A percentile compares a stretch with the other conserved stretches of the same genome.
phyloP scores from a whole-genome alignment of 208 protist species.

The Endotrypanum monterogeii region DNA sequence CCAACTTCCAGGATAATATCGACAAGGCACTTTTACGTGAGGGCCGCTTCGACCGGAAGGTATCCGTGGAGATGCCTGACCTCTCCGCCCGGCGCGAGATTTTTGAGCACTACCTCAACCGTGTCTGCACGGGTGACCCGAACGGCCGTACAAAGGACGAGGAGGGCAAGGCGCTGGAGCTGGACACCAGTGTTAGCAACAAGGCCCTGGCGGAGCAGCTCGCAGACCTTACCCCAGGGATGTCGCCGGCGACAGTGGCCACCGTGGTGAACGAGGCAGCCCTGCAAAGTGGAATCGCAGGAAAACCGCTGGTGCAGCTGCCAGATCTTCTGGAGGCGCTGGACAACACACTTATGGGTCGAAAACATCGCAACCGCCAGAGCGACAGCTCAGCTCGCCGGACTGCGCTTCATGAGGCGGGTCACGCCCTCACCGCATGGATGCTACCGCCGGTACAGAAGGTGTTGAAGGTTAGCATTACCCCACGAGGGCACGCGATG shows the following conservation, averaged over 20 bases:
- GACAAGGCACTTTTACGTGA: slow-evolving; percentile 92
- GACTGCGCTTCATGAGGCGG: slow-evolving; percentile 79
- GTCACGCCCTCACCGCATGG: slow-evolving; percentile 78
- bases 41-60: slow-evolving; percentile 90
- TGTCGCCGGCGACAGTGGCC: slow-evolving; percentile 95
- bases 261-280: slow-evolving; percentile 98
- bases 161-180: slow-evolving; percentile 49
- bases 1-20: slow-evolving; percentile 96
- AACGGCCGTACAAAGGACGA: slow-evolving; percentile 65
- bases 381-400: slow-evolving; percentile 55
- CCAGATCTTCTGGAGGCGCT: slow-evolving; percentile 73
- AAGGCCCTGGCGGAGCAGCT: slow-evolving; percentile 42
- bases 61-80: slow-evolving; percentile 89
- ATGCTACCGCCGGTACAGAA: slow-evolving; percentile 70
- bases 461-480: slow-evolving; percentile 87
- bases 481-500: slow-evolving; percentile 79
- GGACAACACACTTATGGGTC: slow-evolving; percentile 84
- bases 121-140: slow-evolving; percentile 81
- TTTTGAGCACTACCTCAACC: slow-evolving; percentile 85
- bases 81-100: slow-evolving; percentile 71
- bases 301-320: slow-evolving; percentile 74
- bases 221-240: slow-evolving; percentile 86
- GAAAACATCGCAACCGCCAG: slow-evolving; percentile 83
- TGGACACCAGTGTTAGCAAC: slow-evolving; percentile 65
- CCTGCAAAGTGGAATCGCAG: slow-evolving; percentile 81